Conservation (phyloP, 1,284 basidiomycete species). For the Prillingera fragicola region DNA sequence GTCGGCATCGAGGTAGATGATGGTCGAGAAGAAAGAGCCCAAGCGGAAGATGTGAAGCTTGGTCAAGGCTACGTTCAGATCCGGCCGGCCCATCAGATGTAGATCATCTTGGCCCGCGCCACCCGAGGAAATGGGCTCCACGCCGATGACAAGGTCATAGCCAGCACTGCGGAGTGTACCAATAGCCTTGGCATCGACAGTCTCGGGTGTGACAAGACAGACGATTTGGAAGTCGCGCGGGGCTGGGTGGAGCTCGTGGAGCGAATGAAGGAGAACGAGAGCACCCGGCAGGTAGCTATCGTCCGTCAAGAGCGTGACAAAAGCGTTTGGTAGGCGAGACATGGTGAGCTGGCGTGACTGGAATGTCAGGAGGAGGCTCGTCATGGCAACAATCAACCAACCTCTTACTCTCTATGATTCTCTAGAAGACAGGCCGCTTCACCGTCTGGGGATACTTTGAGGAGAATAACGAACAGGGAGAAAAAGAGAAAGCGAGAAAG, state of each 20-base stretch:
- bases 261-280: constrained; percentile 74
- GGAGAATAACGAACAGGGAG: no score
- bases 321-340: constrained; percentile 52
- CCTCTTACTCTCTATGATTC: no score
- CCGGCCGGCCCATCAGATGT: constrained; percentile 79
- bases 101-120: constrained; percentile 59
- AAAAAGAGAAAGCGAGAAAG: no score
- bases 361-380: no score
- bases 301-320: constrained; percentile 83
- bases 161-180: constrained; percentile 67
- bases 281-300: constrained; percentile 89
- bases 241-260: constrained; percentile 68
- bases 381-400: no score
- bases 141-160: constrained; percentile 82
- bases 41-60: constrained; percentile 94
- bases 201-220: constrained; percentile 88
- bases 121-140: constrained; percentile 67
- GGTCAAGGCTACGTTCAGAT: constrained; percentile 85
- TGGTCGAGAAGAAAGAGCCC: constrained; percentile 68
- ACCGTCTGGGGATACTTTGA: no score
- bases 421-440: no score
- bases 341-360: no score
- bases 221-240: constrained; percentile 73
- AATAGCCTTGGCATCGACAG: constrained; percentile 78
- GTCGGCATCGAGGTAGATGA: constrained; percentile 95